Evolutionary conservation across 805 yeast genomes (phyloP), one percentile per base, ranked within the genome.

Genomic region (Komagataella mondaviorum): DNA sequence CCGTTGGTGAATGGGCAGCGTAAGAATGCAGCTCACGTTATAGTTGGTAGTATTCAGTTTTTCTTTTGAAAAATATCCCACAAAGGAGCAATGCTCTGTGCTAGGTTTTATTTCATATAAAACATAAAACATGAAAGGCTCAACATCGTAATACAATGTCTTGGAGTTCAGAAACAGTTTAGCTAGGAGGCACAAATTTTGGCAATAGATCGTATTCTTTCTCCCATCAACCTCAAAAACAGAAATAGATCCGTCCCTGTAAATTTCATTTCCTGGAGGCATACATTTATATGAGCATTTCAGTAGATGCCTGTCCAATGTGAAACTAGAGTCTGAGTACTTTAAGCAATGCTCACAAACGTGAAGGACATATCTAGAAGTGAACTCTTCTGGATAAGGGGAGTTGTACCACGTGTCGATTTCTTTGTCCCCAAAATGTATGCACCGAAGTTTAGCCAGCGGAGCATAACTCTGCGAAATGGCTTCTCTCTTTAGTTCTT

Each of bases 161-260:
- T 93, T 93, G 2, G 96, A 88, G 64, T 90, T 88, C 50, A 93
- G 71, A 60, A 90, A 93, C 53, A 89, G 68, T 63, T 91, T 93
- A 2, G 97, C 96, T 56, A 93, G 65, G 46, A 91, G 71, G 69
- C 99, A 93, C 51, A 93, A 67, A 62, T 88, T 89, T 63, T 89
- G 96, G 65, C 97, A 89, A 61, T 85, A 91, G 50, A 77, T 74
- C 14, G 83, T 81, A 59, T 85, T 81, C 55, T 85, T 85, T 43
- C 95, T 71, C 0, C 99, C 99, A 61, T 93, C 98, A 17, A 93
- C 81, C 65, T 93, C 98, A 78, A 90, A 93, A 44, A 93, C 75
- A 48, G 95, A 80, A 20, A 81, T 71, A 52, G 70, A 71, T 51
- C 79, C 81, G 57, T 85, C 85, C 51, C 96, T 73, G 60, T 93